Conservation (phyloP, 176 grass and related monocot genomes). For the Elaeis guineensis region DNA sequence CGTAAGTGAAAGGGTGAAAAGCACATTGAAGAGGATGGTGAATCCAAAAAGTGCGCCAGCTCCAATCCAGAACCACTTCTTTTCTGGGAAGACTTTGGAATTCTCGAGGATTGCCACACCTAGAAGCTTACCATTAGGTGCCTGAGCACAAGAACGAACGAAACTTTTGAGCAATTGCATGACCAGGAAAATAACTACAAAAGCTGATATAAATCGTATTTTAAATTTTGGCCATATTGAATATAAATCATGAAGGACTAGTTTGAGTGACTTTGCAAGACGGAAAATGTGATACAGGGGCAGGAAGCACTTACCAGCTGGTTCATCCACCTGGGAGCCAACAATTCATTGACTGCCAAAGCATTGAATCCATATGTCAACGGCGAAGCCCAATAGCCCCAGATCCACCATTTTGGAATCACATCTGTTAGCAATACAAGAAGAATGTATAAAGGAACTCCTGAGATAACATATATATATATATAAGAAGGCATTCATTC, state of each 20-base stretch:
- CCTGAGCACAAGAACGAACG: neutral
- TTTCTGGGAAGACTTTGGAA: slow-evolving; percentile 59
- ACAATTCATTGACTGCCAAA: slow-evolving; percentile 88
- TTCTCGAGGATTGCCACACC: slow-evolving; percentile 56
- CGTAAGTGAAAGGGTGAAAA: slow-evolving; percentile 78
- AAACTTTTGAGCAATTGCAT: too few relatives aligned
- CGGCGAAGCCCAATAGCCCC: slow-evolving; percentile 96
- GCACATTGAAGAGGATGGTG: slow-evolving; percentile 90
- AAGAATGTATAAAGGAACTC: too few relatives aligned
- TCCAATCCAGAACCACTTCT: slow-evolving; percentile 97
- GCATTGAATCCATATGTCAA: slow-evolving; percentile 84
- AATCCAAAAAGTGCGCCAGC: slow-evolving; percentile 70
- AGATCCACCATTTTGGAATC: slow-evolving; percentile 97
- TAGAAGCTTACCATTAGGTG: slow-evolving; percentile 23
- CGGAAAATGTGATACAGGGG: too few relatives aligned
- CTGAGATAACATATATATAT: too few relatives aligned
- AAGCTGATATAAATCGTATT: too few relatives aligned
- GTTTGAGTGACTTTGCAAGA: too few relatives aligned
- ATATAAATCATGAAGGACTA: too few relatives aligned
- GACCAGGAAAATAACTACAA: too few relatives aligned
- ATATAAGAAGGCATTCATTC: too few relatives aligned
- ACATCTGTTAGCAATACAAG: slow-evolving; percentile 32
- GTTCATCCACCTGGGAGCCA: slow-evolving; percentile 89
- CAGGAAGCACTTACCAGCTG: neutral
- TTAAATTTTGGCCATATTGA: too few relatives aligned